These are phyloP conservation scores for Tolypocladium tropicale DNA, from an alignment of 2,329 filamentous ascomycete species.

Conservation along the genomic window DNA sequence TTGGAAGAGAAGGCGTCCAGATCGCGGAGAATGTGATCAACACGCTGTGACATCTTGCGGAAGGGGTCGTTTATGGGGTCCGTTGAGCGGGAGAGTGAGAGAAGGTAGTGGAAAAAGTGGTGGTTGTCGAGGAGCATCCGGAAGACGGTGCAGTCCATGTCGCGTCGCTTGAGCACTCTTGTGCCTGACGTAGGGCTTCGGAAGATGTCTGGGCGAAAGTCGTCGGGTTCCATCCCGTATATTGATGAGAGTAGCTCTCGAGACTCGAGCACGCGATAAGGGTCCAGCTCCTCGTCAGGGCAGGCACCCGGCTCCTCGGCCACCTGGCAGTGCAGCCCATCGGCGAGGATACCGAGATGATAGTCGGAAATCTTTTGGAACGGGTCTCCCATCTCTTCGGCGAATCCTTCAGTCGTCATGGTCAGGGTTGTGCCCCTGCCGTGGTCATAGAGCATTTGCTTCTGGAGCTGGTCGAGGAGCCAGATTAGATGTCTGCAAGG, in stretches of 20 bases:
- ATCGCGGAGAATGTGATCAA: slow-evolving; percentile 33
- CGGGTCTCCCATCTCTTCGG: slow-evolving; percentile 36
- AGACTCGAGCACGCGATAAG: slow-evolving; percentile 34
- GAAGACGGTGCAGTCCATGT: slow-evolving; percentile 41
- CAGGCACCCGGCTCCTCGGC: slow-evolving; percentile 21
- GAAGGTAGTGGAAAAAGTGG: slow-evolving; percentile 44
- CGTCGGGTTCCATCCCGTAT: slow-evolving; percentile 24
- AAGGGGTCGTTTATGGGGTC: slow-evolving; percentile 37
- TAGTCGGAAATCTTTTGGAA: slow-evolving; percentile 39
- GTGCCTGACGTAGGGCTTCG: slow-evolving; percentile 15
- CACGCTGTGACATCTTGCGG: slow-evolving; percentile 35
- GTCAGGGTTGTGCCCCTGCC: slow-evolving; percentile 26
- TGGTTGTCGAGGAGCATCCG: slow-evolving; percentile 44
- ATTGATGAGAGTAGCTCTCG: slow-evolving; percentile 41
- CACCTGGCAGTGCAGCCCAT: slow-evolving; percentile 39
- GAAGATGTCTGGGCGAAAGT: slow-evolving; percentile 38
- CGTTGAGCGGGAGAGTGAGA: slow-evolving; percentile 30
- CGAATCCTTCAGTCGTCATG: slow-evolving; percentile 31
- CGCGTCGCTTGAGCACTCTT: slow-evolving; percentile 29
- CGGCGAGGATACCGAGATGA: slow-evolving; percentile 40
- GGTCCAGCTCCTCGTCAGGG: slow-evolving; percentile 17
- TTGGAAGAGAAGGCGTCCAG: slow-evolving; percentile 24
- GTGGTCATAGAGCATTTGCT: slow-evolving; percentile 33
- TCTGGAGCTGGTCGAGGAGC: slow-evolving; percentile 42
- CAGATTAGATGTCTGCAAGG: slow-evolving; percentile 44